Base-by-base conservation (phyloP, 257 asterid genomes). In the Solanum paucissectum region DNA sequence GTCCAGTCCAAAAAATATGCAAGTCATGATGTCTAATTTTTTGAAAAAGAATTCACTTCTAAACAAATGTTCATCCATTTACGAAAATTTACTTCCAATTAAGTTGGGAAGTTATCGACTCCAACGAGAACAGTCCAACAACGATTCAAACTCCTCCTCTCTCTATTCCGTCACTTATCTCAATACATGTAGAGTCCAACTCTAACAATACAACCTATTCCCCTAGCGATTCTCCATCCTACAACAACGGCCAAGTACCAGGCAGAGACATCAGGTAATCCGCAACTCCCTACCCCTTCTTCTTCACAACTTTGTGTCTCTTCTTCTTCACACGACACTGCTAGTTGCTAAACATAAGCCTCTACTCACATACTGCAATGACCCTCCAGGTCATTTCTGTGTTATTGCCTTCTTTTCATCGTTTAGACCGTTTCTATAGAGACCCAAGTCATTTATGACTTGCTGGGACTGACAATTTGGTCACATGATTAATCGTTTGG, bases 21-120 rank as follows among this genome's bases (percentile, higher is more conserved):
- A n/a, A n/a, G 72, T 64, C 33, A 27, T n/a, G 33, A 64, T 11
- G 29, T 64, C 8, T 25, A n/a, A 25, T 64, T 64, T 32, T 71
- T 73, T 73, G 29, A 20, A 73, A 33, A 20, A 18, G 4, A 4
- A 18, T 34, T 34, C 11, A 40, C 29, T 9, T 72, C 23, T 34
- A 72, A 34, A 72, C 33, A 34, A 20, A 72, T 72, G 81, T 18
- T 72, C 46, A 34, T 73, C 25, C 81, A 34, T 73, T 73, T 34
- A 73, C 5, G 3, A 10, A 34, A 95, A 87, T 93, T 95, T 89
- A 96, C 95, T 64, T 2, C 11, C 37, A 69, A 69, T 29, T 69
- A 29, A 9, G 9, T 34, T 73, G 46, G 18, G 46, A 36, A 72
- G 79, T 72, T 20, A 12, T 73, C 37, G 16, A 64, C 72, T 5